Evolutionary conservation across 1,284 basidiomycete genomes (phyloP).

Genomic region (Quambalaria eucalypti): DNA sequence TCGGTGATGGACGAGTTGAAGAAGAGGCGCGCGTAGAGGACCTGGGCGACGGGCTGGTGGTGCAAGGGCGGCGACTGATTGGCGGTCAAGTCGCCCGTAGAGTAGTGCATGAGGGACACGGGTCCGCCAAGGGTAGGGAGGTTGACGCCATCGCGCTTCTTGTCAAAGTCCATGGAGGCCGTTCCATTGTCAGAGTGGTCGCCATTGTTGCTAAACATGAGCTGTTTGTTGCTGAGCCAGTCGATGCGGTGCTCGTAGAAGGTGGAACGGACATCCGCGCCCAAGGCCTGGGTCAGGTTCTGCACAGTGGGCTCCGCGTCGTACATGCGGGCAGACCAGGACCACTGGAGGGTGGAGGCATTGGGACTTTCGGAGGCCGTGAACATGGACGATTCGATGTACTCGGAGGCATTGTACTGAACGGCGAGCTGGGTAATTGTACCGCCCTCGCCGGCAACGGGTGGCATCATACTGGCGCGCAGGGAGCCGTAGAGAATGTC

Average conservation of each 20-base stretch:
- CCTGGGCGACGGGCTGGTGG: constrained; percentile 16
- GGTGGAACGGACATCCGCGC: constrained; percentile 7
- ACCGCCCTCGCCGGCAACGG: constrained; percentile 19
- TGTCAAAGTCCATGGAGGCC: too few relatives aligned
- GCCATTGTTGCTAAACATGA: constrained; percentile 26
- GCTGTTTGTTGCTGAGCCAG: constrained; percentile 21
- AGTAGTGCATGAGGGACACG: constrained; percentile 26
- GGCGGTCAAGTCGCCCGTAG: constrained; percentile 26
- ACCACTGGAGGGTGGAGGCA: not conserved
- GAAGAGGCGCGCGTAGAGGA: constrained; percentile 36
- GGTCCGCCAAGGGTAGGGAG: constrained; percentile 21
- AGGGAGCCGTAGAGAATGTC: constrained; percentile 39
- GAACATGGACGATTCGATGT: constrained; percentile 14
- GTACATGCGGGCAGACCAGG: not conserved
- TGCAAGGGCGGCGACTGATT: constrained; percentile 25
- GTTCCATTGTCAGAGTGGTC: constrained; percentile 17
- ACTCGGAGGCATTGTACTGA: constrained; percentile 1
- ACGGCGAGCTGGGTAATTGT: not conserved
- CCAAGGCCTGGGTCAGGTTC: not conserved
- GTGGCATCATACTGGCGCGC: constrained; percentile 24
- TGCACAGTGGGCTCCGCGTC: not conserved
- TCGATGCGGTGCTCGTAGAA: constrained; percentile 34
- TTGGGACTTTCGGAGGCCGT: not conserved
- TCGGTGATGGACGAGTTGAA: constrained; percentile 35
- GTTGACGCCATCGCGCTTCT: too few relatives aligned